These are phyloP conservation scores for Aciculosporium take DNA, from an alignment of 2,329 filamentous ascomycete genomes.

Conservation along the genomic window DNA sequence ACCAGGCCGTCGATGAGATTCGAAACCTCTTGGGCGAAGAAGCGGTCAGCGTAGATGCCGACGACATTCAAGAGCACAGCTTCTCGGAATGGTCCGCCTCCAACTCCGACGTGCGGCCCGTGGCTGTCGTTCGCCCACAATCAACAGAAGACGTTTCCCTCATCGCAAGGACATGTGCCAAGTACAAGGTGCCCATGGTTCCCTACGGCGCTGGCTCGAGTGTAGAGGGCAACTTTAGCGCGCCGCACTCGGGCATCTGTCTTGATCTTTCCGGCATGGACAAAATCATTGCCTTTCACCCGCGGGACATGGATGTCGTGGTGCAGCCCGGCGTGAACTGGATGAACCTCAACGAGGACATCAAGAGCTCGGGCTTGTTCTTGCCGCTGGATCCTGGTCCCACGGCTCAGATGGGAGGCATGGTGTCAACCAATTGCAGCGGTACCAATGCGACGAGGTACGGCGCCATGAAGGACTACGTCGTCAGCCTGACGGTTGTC, in stretches of 20 bases:
- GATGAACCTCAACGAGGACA: slow-evolving; percentile 51
- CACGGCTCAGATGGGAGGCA: slow-evolving; percentile 40
- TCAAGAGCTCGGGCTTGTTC: slow-evolving; percentile 49
- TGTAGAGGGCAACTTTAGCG: slow-evolving; percentile 57
- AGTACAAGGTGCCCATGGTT: slow-evolving; percentile 54
- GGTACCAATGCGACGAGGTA: slow-evolving; percentile 49
- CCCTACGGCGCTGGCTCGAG: slow-evolving; percentile 62
- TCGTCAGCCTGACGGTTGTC: slow-evolving; percentile 56
- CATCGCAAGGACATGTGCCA: slow-evolving; percentile 48
- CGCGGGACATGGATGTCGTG: slow-evolving; percentile 56
- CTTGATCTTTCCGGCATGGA: slow-evolving; percentile 59
- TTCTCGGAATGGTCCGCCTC: slow-evolving; percentile 59
- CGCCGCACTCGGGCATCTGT: slow-evolving; percentile 52
- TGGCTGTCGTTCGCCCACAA: slow-evolving; percentile 50
- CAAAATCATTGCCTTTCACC: slow-evolving; percentile 46
- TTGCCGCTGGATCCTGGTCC: slow-evolving; percentile 58
- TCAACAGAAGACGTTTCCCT: slow-evolving; percentile 49
- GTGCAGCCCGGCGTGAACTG: slow-evolving; percentile 57
- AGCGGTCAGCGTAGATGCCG: slow-evolving; percentile 47
- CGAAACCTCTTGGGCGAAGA: slow-evolving; percentile 33
- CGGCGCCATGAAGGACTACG: slow-evolving; percentile 66
- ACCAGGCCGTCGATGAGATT: slow-evolving; percentile 11
- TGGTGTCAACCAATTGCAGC: slow-evolving; percentile 55
- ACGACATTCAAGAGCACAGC: slow-evolving; percentile 49
- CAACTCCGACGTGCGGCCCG: slow-evolving; percentile 47